Conservation (phyloP, 2,329 filamentous ascomycete species). For the Fusarium sp. region DNA sequence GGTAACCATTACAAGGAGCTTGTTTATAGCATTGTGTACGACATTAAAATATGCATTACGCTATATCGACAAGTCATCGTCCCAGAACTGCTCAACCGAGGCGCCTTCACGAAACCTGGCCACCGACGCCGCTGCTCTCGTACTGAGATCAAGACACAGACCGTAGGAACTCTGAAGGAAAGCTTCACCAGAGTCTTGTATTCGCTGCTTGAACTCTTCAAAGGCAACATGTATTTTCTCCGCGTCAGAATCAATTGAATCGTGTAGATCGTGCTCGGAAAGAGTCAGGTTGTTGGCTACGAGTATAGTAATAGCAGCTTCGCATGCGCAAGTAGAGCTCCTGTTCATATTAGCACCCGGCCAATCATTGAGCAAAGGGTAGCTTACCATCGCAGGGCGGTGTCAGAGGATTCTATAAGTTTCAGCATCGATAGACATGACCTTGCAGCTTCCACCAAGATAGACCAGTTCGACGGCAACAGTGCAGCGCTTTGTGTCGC, state of each 20-base stretch:
- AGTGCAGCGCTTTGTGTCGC: neutral
- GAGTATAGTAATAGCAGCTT: conserved; percentile 8
- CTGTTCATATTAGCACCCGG: neutral
- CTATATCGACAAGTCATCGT: neutral
- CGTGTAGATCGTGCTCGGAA: conserved; percentile 4
- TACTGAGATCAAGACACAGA: conserved; percentile 1
- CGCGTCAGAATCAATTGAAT: neutral
- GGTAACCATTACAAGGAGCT: too few species aligned
- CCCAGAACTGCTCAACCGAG: neutral
- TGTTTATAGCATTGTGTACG: too few species aligned
- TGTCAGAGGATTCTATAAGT: neutral
- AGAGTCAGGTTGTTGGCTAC: conserved; percentile 11
- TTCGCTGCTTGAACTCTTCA: neutral
- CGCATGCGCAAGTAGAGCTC: neutral
- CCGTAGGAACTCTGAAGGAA: neutral
- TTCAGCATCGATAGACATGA: conserved; percentile 2
- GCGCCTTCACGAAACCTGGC: neutral
- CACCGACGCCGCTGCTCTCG: conserved; percentile 1
- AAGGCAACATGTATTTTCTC: neutral
- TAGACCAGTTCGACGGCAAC: conserved; percentile 8
- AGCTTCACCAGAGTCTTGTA: neutral
- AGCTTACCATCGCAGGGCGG: conserved; percentile 14
- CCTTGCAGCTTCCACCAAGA: conserved; percentile 13
- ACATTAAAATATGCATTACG: too few species aligned
- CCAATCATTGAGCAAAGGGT: neutral